phyloP scores from a whole-genome alignment of 2,329 filamentous ascomycete genomes.

The Verticillium longisporum region DNA sequence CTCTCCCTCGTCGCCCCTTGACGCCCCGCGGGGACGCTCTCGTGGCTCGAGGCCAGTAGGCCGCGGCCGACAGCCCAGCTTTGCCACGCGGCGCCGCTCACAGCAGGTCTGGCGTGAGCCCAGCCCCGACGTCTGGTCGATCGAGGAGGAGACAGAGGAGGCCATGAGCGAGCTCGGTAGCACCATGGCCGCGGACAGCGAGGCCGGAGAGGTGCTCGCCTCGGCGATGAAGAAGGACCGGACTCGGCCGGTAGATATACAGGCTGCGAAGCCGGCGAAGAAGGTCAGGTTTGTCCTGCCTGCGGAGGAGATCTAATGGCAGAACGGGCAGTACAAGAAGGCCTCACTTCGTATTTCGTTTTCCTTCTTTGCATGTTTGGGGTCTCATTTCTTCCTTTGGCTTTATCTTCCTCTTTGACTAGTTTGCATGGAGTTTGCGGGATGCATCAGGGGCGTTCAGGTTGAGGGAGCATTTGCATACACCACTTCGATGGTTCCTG shows the following conservation, averaged over 20 bases:
- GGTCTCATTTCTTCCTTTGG: background rate
- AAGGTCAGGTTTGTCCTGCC: constrained; percentile 50
- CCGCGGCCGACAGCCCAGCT: constrained; percentile 19
- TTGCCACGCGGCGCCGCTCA: constrained; percentile 28
- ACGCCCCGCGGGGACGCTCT: constrained; percentile 15
- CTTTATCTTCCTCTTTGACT: background rate
- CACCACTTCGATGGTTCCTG: background rate
- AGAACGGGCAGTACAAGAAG: background rate
- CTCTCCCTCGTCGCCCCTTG: constrained; percentile 24
- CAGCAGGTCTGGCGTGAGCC: constrained; percentile 49
- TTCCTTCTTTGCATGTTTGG: background rate
- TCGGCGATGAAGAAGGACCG: constrained; percentile 10
- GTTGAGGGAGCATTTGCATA: background rate
- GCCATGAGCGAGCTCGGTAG: constrained; percentile 37
- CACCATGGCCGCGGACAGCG: constrained; percentile 21
- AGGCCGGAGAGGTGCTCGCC: constrained; percentile 13
- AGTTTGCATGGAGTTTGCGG: background rate
- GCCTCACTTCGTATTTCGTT: background rate
- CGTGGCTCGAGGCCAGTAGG: constrained; percentile 16
- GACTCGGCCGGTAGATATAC: constrained; percentile 25
- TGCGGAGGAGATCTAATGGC: constrained; percentile 23
- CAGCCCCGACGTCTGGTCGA: constrained; percentile 53
- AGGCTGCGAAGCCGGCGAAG: constrained; percentile 46
- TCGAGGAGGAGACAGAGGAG: constrained; percentile 52
- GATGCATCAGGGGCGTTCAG: background rate